A percentile compares a stretch with the other conserved stretches of the same genome.
phyloP scores from a whole-genome alignment of 805 yeast genomes.

The Saccharomycopsis lassenensis region DNA sequence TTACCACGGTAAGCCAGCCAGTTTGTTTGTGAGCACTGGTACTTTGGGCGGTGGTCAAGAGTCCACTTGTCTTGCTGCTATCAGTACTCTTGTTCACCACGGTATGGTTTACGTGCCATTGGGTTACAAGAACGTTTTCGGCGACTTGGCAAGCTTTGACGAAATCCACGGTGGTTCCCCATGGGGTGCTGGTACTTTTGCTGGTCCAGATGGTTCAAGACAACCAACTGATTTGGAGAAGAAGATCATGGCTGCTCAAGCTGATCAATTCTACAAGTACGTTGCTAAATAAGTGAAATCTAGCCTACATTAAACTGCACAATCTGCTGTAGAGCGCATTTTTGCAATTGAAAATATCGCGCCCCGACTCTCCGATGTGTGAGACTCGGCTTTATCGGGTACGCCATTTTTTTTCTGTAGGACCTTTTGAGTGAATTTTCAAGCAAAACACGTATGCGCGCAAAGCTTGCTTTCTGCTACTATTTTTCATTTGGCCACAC shows the following conservation, averaged over 20 bases:
- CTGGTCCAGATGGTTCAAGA: conserved; percentile 70
- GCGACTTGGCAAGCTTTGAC: conserved; percentile 41
- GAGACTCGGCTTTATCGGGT: too few relatives aligned
- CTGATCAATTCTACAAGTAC: conserved; percentile 45
- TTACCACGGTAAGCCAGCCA: conserved; percentile 62
- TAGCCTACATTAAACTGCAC: too few relatives aligned
- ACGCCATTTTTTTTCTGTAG: too few relatives aligned
- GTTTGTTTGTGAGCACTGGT: conserved; percentile 61
- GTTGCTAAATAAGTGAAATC: conserved; percentile 19
- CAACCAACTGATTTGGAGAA: conserved; percentile 52
- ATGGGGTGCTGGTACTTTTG: conserved; percentile 80
- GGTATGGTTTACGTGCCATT: conserved; percentile 71
- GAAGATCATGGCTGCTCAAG: conserved; percentile 57
- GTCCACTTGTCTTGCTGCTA: conserved; percentile 45
- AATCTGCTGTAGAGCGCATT: background rate
- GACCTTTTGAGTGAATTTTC: too few relatives aligned
- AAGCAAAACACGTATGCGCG: too few relatives aligned
- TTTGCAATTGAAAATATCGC: background rate
- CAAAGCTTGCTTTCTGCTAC: too few relatives aligned
- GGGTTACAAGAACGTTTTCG: conserved; percentile 54
- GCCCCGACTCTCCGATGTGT: background rate
- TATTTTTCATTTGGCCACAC: too few relatives aligned
- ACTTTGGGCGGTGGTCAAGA: conserved; percentile 76
- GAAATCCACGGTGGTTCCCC: conserved; percentile 77
- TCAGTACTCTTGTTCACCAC: conserved; percentile 59